phyloP scores from a whole-genome alignment of 2,329 filamentous ascomycete species.

The Diaporthe helianthi region DNA sequence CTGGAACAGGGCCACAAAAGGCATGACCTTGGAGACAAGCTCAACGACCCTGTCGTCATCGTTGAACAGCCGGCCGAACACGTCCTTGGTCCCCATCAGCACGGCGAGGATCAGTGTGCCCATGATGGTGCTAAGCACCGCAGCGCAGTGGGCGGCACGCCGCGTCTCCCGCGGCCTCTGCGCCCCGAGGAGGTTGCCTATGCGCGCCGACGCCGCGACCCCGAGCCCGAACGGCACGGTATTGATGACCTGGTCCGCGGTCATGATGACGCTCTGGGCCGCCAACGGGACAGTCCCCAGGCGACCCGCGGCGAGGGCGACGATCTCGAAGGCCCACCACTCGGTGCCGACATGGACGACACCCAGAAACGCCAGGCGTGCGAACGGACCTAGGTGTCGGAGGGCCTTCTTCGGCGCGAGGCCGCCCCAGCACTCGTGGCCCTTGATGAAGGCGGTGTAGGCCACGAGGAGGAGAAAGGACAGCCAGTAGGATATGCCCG shows the following conservation, averaged over 20 bases:
- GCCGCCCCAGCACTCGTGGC: slow-evolving; percentile 82
- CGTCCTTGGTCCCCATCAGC: slow-evolving; percentile 73
- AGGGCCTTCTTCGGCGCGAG: slow-evolving; percentile 67
- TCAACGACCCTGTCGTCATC: slow-evolving; percentile 74
- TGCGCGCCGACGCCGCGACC: slow-evolving; percentile 77
- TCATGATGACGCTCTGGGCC: slow-evolving; percentile 90
- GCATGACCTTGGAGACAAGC: slow-evolving; percentile 80
- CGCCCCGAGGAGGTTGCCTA: slow-evolving; percentile 82
- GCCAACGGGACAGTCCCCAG: slow-evolving; percentile 82
- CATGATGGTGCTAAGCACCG: slow-evolving; percentile 73
- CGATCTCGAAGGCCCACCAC: slow-evolving; percentile 95
- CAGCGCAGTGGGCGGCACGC: slow-evolving; percentile 77
- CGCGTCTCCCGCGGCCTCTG: slow-evolving; percentile 70
- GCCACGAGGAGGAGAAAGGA: slow-evolving; percentile 79
- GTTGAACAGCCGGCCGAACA: slow-evolving; percentile 83
- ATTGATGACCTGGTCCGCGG: slow-evolving; percentile 82
- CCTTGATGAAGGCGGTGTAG: slow-evolving; percentile 74
- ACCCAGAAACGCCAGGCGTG: slow-evolving; percentile 76
- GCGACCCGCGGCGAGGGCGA: slow-evolving; percentile 80
- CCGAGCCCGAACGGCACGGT: slow-evolving; percentile 89
- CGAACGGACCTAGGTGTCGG: slow-evolving; percentile 73
- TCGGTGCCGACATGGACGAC: slow-evolving; percentile 87
- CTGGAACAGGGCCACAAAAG: slow-evolving; percentile 87
- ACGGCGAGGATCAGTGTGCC: slow-evolving; percentile 71
- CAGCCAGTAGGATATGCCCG: slow-evolving; percentile 84